Evolutionary conservation across 1,284 basidiomycete species (phyloP), one percentile per base, ranked within the genome.

Genomic region (Boletellus sp.): DNA sequence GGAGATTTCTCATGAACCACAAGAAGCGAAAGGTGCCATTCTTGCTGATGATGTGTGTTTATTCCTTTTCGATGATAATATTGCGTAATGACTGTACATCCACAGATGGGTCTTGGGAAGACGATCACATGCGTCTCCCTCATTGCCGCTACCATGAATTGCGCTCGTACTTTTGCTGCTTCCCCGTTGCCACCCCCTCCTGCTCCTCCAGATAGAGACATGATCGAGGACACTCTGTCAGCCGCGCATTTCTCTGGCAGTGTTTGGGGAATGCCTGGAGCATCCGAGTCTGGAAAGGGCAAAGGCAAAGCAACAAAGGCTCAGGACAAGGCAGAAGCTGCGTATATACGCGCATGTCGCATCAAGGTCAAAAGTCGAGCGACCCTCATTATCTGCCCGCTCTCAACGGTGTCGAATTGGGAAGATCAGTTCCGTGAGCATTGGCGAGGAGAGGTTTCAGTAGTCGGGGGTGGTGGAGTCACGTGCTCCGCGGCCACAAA

Each of bases 371-470:
- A 86, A 59, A 92, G 89, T 62, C 84, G 93, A 42, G 97, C 89
- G 8, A 98, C 97, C 1, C 73, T 99, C n/a, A 91, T 99, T 59
- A 83, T 99, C 24, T 98, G 97, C 61, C 97, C 97, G 8, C 78
- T 99, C 49, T 96, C 93, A 21, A 97, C 97, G 2, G 92, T 99
- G 1, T 86, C 91, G 43, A 99, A 98, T 65, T 99, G 97, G 97
- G 96, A 99, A 71, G 93, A 97, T 58, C 97, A 99, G 70, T 91
- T 99, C 67, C 82, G 86, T 54, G 95, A 98, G 66, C 97, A 99
- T 71, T 93, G 92, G 92, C 82, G 81, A 54, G 91, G 92, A 13
- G 81, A 86, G 51, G 91, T 95, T 8, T 77, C 79, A 30, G 85
- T 95, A 41, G 75, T 87, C 46, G 92, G 92, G n/a, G 92, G 91